These are phyloP conservation scores for Aspergillus aculeatinus DNA, from an alignment of 2,329 filamentous ascomycete species.

Conservation along the genomic window DNA sequence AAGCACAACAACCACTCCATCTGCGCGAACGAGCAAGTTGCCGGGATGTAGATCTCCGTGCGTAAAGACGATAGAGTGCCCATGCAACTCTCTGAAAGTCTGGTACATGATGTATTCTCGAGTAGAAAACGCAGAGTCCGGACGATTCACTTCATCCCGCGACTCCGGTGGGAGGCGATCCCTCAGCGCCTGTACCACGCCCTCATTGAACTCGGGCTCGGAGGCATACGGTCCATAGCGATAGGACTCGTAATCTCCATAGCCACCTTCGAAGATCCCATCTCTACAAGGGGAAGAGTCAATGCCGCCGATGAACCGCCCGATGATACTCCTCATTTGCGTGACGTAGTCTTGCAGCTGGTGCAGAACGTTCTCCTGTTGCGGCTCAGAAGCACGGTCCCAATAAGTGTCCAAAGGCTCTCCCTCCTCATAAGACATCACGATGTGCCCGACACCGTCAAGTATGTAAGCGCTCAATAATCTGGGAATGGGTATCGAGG, in stretches of 20 bases:
- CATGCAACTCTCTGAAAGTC: slow-evolving; percentile 18
- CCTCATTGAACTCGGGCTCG: slow-evolving; percentile 17
- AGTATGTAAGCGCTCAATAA: slow-evolving; percentile 17
- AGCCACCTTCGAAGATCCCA: slow-evolving; percentile 18
- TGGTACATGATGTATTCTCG: slow-evolving; percentile 18
- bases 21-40: slow-evolving; percentile 26
- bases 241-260: neutral
- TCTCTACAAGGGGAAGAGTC: slow-evolving; percentile 15
- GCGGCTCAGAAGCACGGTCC: slow-evolving; percentile 12
- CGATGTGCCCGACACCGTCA: slow-evolving; percentile 13
- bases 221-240: slow-evolving; percentile 16
- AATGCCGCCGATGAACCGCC: slow-evolving; percentile 13
- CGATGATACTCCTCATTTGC: slow-evolving; percentile 14
- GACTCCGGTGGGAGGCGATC: slow-evolving; percentile 12
- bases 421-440: slow-evolving; percentile 16
- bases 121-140: slow-evolving; percentile 15
- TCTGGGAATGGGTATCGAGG: slow-evolving; percentile 12
- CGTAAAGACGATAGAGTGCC: slow-evolving; percentile 11
- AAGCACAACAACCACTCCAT: slow-evolving; percentile 24
- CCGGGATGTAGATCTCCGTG: slow-evolving; percentile 23
- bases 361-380: slow-evolving; percentile 8
- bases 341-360: slow-evolving; percentile 14
- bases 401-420: slow-evolving; percentile 15
- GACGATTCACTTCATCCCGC: slow-evolving; percentile 8
- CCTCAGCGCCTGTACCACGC: slow-evolving; percentile 15